Conservation (phyloP, 2,329 filamentous ascomycete species). For the Sclerotinia glacialis region DNA sequence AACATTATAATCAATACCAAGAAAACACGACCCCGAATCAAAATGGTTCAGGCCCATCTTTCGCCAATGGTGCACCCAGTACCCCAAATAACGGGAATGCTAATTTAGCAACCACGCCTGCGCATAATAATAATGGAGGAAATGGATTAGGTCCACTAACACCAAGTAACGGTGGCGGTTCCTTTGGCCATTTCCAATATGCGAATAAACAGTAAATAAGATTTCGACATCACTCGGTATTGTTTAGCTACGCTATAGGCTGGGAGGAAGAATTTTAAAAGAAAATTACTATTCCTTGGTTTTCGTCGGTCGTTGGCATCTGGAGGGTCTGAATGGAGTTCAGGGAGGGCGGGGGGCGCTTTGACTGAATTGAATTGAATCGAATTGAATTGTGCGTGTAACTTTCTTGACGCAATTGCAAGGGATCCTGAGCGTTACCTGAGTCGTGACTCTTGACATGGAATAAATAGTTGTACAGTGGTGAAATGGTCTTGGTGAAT, state of each 20-base stretch:
- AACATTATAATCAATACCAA: slow-evolving; percentile 43
- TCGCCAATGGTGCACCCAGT: slow-evolving; percentile 52
- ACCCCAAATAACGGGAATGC: slow-evolving; percentile 71
- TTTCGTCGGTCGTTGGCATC: neutral
- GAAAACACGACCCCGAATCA: slow-evolving; percentile 52
- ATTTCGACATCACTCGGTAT: neutral
- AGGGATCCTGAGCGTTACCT: neutral
- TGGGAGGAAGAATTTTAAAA: neutral
- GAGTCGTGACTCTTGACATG: neutral
- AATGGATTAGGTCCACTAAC: slow-evolving; percentile 68
- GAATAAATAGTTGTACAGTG: neutral
- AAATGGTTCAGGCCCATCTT: slow-evolving; percentile 48
- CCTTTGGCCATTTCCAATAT: slow-evolving; percentile 67
- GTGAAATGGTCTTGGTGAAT: neutral
- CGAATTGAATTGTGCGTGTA: neutral
- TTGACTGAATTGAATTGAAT: neutral
- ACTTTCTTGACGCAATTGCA: neutral
- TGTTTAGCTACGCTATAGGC: neutral
- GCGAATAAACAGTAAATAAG: slow-evolving; percentile 30
- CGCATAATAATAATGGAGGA: slow-evolving; percentile 49
- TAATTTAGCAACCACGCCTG: slow-evolving; percentile 46
- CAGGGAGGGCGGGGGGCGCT: neutral
- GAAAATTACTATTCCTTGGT: slow-evolving; percentile 7
- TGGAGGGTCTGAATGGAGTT: slow-evolving; percentile 8
- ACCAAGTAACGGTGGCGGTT: slow-evolving; percentile 70